Percentiles rank a stretch among this genome's conserved stretches.
Conservation (phyloP, 129 eudicot genomes). For the Chrysanthemum lavandulifolium region DNA sequence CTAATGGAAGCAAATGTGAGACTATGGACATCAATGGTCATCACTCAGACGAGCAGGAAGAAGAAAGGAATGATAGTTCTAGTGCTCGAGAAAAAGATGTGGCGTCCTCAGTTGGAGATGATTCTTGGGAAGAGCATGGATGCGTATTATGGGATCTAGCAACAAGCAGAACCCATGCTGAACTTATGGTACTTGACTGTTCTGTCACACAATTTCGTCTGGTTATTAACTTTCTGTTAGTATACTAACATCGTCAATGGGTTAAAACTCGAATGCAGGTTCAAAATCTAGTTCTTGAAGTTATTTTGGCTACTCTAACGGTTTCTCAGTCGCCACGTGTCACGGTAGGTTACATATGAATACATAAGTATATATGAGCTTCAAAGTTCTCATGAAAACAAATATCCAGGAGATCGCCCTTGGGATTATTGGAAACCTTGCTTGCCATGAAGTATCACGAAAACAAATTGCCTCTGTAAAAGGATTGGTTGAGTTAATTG, state of each 20-base stretch:
- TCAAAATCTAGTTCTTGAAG: constrained; percentile 80
- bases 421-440: constrained; percentile 92
- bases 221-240: neutral
- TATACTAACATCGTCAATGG: neutral
- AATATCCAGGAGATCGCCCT: constrained; percentile 80
- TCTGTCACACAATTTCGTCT: neutral
- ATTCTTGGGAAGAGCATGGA: constrained; percentile 88
- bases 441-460: constrained; percentile 74
- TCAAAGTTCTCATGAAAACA: neutral
- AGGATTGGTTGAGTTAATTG: constrained; percentile 60
- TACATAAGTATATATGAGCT: neutral
- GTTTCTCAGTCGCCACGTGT: constrained; percentile 69
- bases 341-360: constrained; percentile 46
- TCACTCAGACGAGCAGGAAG: neutral
- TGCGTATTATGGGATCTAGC: constrained; percentile 96
- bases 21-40: constrained; percentile 37
- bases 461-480: constrained; percentile 51
- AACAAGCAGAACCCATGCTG: constrained; percentile 77
- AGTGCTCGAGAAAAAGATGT: constrained; percentile 21
- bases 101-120: constrained; percentile 41
- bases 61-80: constrained; percentile 18
- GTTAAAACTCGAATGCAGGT: constrained; percentile 45
- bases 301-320: constrained; percentile 71
- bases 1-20: constrained; percentile 27
- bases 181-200: constrained; percentile 62